Conservation (phyloP, 179 eudicot species). For the Nepenthes alata region DNA sequence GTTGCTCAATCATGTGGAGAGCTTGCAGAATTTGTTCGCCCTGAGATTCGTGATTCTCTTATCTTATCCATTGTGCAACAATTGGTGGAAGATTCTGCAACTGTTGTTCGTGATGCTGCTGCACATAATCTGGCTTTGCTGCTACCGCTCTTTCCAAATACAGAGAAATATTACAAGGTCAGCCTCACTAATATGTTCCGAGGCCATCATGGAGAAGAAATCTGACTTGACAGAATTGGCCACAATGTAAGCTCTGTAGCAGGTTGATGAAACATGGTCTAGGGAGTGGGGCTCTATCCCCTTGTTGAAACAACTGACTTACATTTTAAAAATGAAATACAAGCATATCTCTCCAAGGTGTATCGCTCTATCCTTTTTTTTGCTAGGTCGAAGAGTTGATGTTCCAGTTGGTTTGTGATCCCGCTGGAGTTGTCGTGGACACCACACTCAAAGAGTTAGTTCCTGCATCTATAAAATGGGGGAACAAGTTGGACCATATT, state of each 20-base stretch:
- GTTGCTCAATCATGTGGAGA: constrained; percentile 99
- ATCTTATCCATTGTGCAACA: constrained; percentile 96
- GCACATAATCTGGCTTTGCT: constrained; percentile 96
- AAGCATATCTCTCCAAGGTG: constrained; percentile 34
- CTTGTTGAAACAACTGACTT: constrained; percentile 39
- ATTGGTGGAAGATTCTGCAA: constrained; percentile 93
- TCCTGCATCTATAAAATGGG: constrained; percentile 88
- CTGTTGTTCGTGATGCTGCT: constrained; percentile 98
- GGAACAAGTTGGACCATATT: constrained; percentile 68
- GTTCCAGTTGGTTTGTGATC: constrained; percentile 95
- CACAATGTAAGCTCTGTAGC: constrained; percentile 93
- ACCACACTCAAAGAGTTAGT: constrained; percentile 75
- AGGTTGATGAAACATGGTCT: constrained; percentile 56
- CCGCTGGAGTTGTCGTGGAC: constrained; percentile 89
- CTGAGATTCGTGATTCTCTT: constrained; percentile 97
- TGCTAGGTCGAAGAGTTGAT: constrained; percentile 95
- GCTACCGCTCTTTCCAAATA: constrained; percentile 92
- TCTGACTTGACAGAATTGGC: constrained; percentile 94
- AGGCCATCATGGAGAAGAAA: constrained; percentile 98
- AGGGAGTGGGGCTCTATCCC: constrained; percentile 69
- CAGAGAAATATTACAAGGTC: constrained; percentile 99
- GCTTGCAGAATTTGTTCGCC: constrained; percentile 92
- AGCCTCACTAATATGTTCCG: constrained; percentile 99
- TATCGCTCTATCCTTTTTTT: constrained; percentile 15
- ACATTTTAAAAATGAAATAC: constrained; percentile 8